Percentiles rank a stretch among this genome's conserved stretches.
Conservation (phyloP, 2,329 filamentous ascomycete species). For the Xylariaceae sp. region DNA sequence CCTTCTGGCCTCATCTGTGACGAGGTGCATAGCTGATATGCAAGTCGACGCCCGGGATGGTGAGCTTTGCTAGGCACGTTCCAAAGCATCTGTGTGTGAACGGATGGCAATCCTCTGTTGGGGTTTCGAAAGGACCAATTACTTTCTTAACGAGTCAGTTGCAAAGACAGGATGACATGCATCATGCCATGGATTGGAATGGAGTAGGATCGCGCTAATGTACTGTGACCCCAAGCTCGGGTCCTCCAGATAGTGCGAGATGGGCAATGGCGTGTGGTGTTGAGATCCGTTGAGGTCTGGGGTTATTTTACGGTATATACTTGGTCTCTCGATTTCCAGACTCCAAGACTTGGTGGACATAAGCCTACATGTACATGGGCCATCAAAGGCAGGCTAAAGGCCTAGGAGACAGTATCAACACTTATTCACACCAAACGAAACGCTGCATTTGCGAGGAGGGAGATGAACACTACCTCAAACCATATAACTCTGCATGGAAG, state of each 20-base stretch:
- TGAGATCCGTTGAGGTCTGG: background rate
- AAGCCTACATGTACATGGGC: background rate
- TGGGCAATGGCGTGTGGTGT: background rate
- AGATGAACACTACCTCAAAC: no score
- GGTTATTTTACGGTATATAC: background rate
- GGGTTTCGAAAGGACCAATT: no score
- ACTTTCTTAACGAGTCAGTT: no score
- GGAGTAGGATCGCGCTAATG: background rate
- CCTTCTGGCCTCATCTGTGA: slow-evolving; percentile 6
- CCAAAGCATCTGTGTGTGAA: no score
- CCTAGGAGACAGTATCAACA: background rate
- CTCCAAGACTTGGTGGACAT: background rate
- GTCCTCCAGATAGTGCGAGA: background rate
- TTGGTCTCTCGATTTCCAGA: background rate
- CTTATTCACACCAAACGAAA: background rate
- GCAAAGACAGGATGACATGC: no score
- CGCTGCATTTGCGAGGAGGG: no score
- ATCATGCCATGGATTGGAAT: no score
- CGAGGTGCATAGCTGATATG: slow-evolving; percentile 19
- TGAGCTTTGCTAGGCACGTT: background rate
- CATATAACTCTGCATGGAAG: no score
- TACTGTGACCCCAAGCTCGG: background rate
- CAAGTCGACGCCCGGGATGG: slow-evolving; percentile 14
- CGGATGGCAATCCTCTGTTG: no score
- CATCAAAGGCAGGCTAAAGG: no score